Conservation (phyloP, 148 eudicot genomes). For the Rheum nobile region DNA sequence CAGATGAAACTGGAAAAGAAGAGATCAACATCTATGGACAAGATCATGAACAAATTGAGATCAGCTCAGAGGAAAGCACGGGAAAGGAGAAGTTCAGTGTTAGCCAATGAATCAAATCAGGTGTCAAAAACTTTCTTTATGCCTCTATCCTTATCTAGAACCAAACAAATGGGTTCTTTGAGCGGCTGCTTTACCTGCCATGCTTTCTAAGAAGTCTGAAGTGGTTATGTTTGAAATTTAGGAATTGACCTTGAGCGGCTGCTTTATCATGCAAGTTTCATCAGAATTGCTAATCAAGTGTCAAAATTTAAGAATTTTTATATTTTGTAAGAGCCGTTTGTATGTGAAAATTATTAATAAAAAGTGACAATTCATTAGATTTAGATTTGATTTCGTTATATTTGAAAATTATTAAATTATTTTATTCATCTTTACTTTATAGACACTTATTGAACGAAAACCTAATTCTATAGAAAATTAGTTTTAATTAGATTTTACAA, state of each 20-base stretch:
- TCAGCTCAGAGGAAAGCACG: slow-evolving; percentile 92
- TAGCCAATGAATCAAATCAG: slow-evolving; percentile 31
- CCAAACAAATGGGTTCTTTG: slow-evolving; percentile 59
- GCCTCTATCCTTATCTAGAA: slow-evolving; percentile 34
- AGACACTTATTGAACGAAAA: too few species aligned
- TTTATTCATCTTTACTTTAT: too few species aligned
- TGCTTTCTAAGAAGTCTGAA: slow-evolving; percentile 39
- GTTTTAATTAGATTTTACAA: too few species aligned
- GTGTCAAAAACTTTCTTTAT: slow-evolving; percentile 32
- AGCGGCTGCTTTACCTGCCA: slow-evolving; percentile 92
- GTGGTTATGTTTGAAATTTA: background rate
- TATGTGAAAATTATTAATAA: too few species aligned
- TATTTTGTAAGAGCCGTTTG: too few species aligned
- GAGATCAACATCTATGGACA: slow-evolving; percentile 92
- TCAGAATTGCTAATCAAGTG: background rate
- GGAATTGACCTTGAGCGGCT: background rate
- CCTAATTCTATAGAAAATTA: too few species aligned
- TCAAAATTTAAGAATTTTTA: too few species aligned
- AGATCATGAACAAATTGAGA: slow-evolving; percentile 78
- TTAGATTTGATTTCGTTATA: too few species aligned
- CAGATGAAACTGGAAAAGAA: slow-evolving; percentile 97
- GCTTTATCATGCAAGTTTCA: slow-evolving; percentile 8
- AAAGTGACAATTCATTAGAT: too few species aligned
- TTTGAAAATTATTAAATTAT: too few species aligned
- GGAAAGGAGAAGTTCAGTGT: slow-evolving; percentile 58